Evolutionary conservation across 257 asterid genomes (phyloP), one percentile per base, ranked within the genome.

Genomic region (Anisodus acutangulus): DNA sequence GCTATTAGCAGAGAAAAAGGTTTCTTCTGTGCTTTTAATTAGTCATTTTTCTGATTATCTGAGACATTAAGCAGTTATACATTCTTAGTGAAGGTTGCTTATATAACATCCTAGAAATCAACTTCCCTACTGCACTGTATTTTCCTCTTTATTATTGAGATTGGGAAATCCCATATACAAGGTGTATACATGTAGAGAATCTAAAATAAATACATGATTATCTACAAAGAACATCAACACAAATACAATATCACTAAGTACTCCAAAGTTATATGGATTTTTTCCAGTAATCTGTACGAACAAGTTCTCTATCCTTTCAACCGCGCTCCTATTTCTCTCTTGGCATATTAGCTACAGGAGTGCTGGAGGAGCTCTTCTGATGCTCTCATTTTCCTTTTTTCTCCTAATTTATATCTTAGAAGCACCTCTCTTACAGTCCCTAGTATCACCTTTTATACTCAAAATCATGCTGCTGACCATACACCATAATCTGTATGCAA

Each of bases 1-100:
- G 87, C 76, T 94, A 63, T 98, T 94, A 91, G 94, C 94, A 86
- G 95, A 96, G 92, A 97, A 93, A 90, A 96, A 92, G 98, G 99
- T 94, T 78, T 53, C 31, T 47, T 78, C 64, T 78, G 15, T 31
- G 82, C 79, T 84, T 71, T 78, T 66, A 53, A 81, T 67, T 82
- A 37, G 81, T 74, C 81, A 66, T 87, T 70, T 68, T 85, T 39
- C 45, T 26, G 43, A 53, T 53, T 53, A 51, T 76, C 59, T 51
- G 64, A 22, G 13, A 26, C 63, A 31, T 8, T 13, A 78, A 78
- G 47, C 64, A 78, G 81, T 53, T 26, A 26, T 53, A 26, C 64
- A 53, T 78, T 54, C 22, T 78, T 78, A 53, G 43, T 78, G 81
- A 51, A 53, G 47, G 81, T 78, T 78, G 81, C 64, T 78, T 76